Evolutionary conservation across 2,329 filamentous ascomycete species (phyloP).

Genomic region (Exophiala sp.): DNA sequence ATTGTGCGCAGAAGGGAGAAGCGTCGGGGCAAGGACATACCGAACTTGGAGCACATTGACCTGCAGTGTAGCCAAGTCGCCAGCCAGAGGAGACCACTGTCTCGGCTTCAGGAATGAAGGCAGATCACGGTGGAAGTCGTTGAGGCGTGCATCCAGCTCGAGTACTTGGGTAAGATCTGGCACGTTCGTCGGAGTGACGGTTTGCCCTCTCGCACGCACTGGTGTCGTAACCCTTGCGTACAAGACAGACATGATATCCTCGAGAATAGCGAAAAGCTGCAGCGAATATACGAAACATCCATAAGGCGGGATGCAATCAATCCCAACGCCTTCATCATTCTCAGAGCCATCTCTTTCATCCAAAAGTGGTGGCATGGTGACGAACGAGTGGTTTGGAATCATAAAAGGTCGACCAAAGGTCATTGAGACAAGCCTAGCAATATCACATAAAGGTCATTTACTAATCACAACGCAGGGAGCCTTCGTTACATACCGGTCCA

Average conservation of each 20-base stretch:
- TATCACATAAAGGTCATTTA: not conserved
- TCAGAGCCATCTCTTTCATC: slow-evolving; percentile 22
- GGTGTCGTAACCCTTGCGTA: not conserved
- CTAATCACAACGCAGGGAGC: not conserved
- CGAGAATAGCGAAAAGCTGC: slow-evolving; percentile 36
- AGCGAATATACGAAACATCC: slow-evolving; percentile 34
- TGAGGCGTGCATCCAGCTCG: not conserved
- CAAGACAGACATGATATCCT: slow-evolving; percentile 31
- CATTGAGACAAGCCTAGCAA: slow-evolving; percentile 33
- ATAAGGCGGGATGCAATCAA: slow-evolving; percentile 31
- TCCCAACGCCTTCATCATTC: slow-evolving; percentile 27
- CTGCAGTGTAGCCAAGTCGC: slow-evolving; percentile 1
- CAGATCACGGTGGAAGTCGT: not conserved
- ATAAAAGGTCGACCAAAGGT: slow-evolving; percentile 34
- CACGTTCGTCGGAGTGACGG: not conserved
- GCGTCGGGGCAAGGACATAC: not conserved
- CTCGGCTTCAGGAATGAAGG: not conserved
- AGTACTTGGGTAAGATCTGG: not conserved
- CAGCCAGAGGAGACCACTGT: not conserved
- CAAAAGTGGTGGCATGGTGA: slow-evolving; percentile 2
- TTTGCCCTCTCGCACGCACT: not conserved
- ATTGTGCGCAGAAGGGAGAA: not conserved
- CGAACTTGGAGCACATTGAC: not conserved
- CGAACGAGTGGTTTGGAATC: slow-evolving; percentile 30
- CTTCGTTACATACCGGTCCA: slow-evolving; percentile 27